Evolutionary conservation across 495 filamentous ascomycete genomes (phyloP).

Genomic region (Parathielavia hyrcaniae): DNA sequence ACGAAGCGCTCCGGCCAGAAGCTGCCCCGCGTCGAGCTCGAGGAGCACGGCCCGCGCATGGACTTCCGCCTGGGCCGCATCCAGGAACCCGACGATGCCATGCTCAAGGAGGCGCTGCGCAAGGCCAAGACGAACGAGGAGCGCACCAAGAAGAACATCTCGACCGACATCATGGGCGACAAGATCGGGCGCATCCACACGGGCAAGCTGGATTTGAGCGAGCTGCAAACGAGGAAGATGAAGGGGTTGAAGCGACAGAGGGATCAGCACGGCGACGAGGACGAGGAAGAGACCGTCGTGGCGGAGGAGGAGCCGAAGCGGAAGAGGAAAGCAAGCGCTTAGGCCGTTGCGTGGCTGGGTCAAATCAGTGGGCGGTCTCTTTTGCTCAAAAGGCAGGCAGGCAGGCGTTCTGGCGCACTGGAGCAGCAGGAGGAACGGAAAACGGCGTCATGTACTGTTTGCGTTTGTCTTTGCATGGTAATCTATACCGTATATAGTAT

Average conservation of each 20-base stretch:
- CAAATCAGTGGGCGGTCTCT: background rate
- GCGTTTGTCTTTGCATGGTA: constrained; percentile 8
- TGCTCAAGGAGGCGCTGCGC: constrained; percentile 87
- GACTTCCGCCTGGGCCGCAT: constrained; percentile 82
- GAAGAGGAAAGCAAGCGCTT: constrained; percentile 24
- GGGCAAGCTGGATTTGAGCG: constrained; percentile 79
- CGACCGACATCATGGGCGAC: constrained; percentile 85
- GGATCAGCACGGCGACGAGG: constrained; percentile 38
- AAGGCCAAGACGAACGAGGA: constrained; percentile 66
- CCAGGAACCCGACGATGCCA: constrained; percentile 66
- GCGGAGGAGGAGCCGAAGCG: constrained; percentile 18
- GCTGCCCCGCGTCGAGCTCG: constrained; percentile 82
- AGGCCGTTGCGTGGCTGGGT: background rate
- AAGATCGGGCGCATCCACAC: constrained; percentile 92
- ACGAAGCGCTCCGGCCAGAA: constrained; percentile 83
- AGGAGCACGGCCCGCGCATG: constrained; percentile 92
- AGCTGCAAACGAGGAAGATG: constrained; percentile 96
- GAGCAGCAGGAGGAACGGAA: constrained; percentile 2
- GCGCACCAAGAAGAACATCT: constrained; percentile 91
- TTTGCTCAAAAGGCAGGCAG: constrained; percentile 2
- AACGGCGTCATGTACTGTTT: constrained; percentile 15
- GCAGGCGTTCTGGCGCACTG: constrained; percentile 17
- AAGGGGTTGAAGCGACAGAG: constrained; percentile 87
- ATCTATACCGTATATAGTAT: constrained; percentile 6
- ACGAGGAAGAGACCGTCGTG: constrained; percentile 15